Base-by-base conservation (phyloP, 306 rosid genomes). In the Cicer bijugum region DNA sequence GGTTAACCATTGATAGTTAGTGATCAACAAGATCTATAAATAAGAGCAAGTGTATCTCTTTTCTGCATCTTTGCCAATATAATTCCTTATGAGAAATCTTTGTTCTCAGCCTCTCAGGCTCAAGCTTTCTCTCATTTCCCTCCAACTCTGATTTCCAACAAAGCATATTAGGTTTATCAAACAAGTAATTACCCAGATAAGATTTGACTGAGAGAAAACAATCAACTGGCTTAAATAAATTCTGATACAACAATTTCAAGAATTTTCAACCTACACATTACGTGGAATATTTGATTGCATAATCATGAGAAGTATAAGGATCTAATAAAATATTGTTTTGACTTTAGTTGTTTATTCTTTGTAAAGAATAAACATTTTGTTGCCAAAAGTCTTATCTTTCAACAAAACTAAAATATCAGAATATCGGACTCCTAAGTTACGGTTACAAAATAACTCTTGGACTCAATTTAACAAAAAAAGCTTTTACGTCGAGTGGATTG, bases 221-320 rank as follows among this genome's bases (percentile, higher is more conserved):
- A 74, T 42, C 17, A 69, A 20, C 10, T 23, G 17, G 68, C 40
- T 14, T 43, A 43, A 62, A 61, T 46, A 58, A 76, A 69, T 71
- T 51, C 47, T 37, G 37, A 51, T 8, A 9, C 19, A 15, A 35
- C 46, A 47, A 16, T 58, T 47, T 73, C 42, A 37, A 52, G 45
- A 57, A 58, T 61, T 55, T 48, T 60, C 48, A 64, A 74, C 58
- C 48, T 23, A 58, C 57, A 70, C 44, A 69, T 58, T 6, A 69
- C 58, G 59, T 19, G 12, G 67, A 75, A 76, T 19, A 57, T 37
- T 62, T 48, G 73, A 69, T 57, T 74, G 78, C 52, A 65, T 53
- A 51, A 51, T 57, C 46, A 69, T 17, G 8, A 47, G 62, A 82
- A 62, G 45, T n/a, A 50, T 44, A 37, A 37, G 9, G 52, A 19